Evolutionary conservation across 2,329 filamentous ascomycete genomes (phyloP), one percentile per base, ranked within the genome.

Genomic region (Hypoxylon sp.): DNA sequence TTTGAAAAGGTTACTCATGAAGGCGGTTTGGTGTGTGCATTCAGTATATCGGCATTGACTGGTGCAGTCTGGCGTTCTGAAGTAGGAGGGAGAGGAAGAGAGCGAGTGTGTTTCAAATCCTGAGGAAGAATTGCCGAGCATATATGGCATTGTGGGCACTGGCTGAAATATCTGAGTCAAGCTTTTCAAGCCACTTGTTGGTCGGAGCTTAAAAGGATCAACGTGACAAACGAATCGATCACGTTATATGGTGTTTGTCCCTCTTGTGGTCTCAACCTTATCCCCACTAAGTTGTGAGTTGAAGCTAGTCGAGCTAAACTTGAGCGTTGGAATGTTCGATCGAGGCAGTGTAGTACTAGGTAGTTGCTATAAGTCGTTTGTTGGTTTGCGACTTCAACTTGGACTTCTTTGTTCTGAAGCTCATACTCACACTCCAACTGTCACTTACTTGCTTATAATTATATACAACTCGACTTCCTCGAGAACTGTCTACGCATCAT

Each of bases 1-100:
- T 41, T 41, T 41, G 14, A 64, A 62, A 11, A 64, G 63, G 46
- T 69, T 66, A 19, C 52, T 47, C 67, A 69, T 69, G 21, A 12
- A 43, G 21, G 14, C 19, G 12, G 16, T 34, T 32, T 55, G 50
- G 46, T 67, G 53, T 50, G 32, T 67, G 37, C 55, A 60, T 14
- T 25, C 30, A 11, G 19, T 37, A n/a, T 62, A 61, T n/a, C 55
- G 51, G 29, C 61, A 61, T 21, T 46, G 29, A 8, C 37, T 58
- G 14, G 53, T 60, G 19, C 56, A 65, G 47, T 47, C 34, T 14
- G 62, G 48, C 1, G 51, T 61, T 50, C 56, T 61, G 7, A 30
- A 48, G 9, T 23, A 54, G 6, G 27, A 55, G n/a, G 53, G 34
- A 12, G 45, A 48, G 37, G 47, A 48, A 25, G 45, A 47, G 4